These are phyloP conservation scores for Zea mays DNA, from an alignment of 176 grass and related monocot genomes.

Conservation along the genomic window DNA sequence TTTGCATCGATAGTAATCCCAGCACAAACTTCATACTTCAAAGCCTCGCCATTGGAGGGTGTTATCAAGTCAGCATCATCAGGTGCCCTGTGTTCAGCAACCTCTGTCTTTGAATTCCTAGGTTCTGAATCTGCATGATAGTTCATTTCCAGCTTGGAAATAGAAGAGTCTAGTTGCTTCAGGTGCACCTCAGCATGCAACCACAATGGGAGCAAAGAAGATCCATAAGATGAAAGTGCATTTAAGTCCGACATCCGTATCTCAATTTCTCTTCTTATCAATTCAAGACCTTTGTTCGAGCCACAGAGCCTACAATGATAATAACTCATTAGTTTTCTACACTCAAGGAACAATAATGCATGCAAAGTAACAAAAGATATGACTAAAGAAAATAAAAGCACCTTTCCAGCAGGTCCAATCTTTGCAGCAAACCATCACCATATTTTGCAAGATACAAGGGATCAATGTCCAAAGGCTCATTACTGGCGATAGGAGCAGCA, in stretches of 20 bases:
- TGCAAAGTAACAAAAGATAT: constrained; percentile 27
- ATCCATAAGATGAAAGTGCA: constrained; percentile 70
- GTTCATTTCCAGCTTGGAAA: constrained; percentile 60
- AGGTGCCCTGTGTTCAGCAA: constrained; percentile 38
- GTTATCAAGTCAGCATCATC: constrained; percentile 36
- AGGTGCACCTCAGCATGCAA: constrained; percentile 78
- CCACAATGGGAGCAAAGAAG: constrained; percentile 93
- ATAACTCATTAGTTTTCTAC: constrained; percentile 23
- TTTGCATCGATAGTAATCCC: constrained; percentile 37
- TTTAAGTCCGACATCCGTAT: constrained; percentile 83
- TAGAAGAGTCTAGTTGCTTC: constrained; percentile 68
- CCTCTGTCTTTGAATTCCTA: constrained; percentile 29
- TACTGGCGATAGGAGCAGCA: constrained; percentile 20
- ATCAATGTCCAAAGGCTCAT: constrained; percentile 62
- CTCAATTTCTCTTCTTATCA: constrained; percentile 70
- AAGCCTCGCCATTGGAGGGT: constrained; percentile 34
- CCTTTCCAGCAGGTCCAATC: constrained; percentile 68
- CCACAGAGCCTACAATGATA: constrained; percentile 36
- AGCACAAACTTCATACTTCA: constrained; percentile 36
- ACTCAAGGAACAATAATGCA: constrained; percentile 21
- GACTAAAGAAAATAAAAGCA: constrained; percentile 43
- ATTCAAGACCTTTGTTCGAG: constrained; percentile 50
- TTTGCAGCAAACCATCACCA: constrained; percentile 71
- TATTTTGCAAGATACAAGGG: constrained; percentile 78
- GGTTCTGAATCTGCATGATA: constrained; percentile 38